Conservation (phyloP, 208 protist species). For the Giardia muris region DNA sequence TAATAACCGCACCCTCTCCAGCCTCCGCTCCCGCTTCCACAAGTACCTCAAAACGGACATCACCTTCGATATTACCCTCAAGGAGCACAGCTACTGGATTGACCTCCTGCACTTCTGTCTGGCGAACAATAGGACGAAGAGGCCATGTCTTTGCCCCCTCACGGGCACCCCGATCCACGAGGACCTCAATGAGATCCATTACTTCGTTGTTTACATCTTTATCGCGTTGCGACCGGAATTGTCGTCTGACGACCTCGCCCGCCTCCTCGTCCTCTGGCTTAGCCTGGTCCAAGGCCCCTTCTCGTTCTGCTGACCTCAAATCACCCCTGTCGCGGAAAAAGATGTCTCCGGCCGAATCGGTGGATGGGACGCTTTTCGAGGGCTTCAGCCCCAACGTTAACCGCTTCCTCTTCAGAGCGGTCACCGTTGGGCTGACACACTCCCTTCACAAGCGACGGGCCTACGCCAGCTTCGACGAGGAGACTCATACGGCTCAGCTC, state of each 20-base stretch:
- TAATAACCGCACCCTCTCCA: conserved; percentile 12
- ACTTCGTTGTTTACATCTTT: background rate
- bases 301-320: too few species aligned
- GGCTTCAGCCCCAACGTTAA: background rate
- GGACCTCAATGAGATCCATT: background rate
- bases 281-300: background rate
- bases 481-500: background rate
- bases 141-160: background rate
- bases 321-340: too few species aligned
- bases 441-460: background rate
- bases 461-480: background rate
- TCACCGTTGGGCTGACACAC: background rate
- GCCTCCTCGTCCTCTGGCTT: background rate
- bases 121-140: background rate
- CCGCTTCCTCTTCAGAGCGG: background rate
- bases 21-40: background rate
- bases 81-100: background rate
- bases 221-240: background rate
- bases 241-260: background rate
- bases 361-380: background rate
- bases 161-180: background rate
- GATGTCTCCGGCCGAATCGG: too few species aligned
- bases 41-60: background rate
- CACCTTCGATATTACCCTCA: background rate
- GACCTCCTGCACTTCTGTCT: background rate